Evolutionary conservation across 2,329 filamentous ascomycete genomes (phyloP).

Genomic region (Hypoxylon sp.): DNA sequence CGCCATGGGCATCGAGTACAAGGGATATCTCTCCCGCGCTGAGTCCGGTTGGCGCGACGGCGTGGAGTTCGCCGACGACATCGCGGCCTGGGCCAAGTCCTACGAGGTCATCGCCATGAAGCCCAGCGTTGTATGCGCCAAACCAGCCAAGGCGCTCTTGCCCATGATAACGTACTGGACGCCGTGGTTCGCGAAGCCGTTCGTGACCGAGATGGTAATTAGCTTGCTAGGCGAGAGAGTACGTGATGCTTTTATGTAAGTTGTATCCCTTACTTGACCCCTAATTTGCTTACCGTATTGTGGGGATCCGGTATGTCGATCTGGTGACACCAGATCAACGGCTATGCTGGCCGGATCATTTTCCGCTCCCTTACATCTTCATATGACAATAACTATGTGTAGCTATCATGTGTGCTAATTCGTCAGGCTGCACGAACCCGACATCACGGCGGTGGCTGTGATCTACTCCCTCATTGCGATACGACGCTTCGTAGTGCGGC

Average conservation of each 20-base stretch:
- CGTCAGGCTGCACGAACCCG: constrained; percentile 60
- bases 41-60: constrained; percentile 60
- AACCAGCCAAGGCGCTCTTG: constrained; percentile 70
- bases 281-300: background rate
- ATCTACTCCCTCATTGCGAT: constrained; percentile 63
- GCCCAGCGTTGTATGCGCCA: constrained; percentile 62
- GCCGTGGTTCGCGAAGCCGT: constrained; percentile 60
- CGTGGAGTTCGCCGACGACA: constrained; percentile 65
- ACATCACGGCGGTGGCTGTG: constrained; percentile 54
- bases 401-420: background rate
- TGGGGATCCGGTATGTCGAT: background rate
- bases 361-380: background rate
- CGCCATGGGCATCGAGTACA: constrained; percentile 73
- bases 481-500: constrained; percentile 68
- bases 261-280: constrained; percentile 12
- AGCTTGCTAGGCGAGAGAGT: constrained; percentile 75
- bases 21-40: constrained; percentile 52
- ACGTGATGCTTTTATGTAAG: constrained; percentile 74
- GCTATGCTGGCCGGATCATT: background rate
- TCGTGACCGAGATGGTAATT: constrained; percentile 65
- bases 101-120: constrained; percentile 74
- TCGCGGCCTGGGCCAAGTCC: constrained; percentile 61
- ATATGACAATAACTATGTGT: background rate
- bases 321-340: background rate
- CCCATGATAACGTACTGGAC: constrained; percentile 70